phyloP scores from a whole-genome alignment of 1,139 yeast genomes.

The Taphrina flavorubra region DNA sequence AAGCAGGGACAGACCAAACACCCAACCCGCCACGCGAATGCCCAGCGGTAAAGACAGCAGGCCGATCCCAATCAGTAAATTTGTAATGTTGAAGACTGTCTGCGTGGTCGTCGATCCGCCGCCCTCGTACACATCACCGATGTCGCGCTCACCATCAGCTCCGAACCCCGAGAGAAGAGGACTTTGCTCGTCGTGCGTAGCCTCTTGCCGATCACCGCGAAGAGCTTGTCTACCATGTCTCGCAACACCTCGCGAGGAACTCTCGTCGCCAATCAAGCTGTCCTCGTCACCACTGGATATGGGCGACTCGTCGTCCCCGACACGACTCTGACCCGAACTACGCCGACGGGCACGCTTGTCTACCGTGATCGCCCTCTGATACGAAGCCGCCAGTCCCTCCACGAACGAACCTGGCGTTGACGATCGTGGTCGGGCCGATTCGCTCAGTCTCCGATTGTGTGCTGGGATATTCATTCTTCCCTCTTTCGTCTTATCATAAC shows the following conservation, averaged over 20 bases:
- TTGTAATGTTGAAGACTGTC: conserved; percentile 84
- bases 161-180: neutral
- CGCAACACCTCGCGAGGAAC: too few relatives aligned
- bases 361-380: conserved; percentile 26
- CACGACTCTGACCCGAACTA: neutral
- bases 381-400: conserved; percentile 36
- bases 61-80: conserved; percentile 85
- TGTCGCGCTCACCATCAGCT: neutral
- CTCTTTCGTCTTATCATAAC: neutral
- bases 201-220: too few relatives aligned
- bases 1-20: conserved; percentile 59
- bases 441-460: neutral
- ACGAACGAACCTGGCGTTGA: conserved; percentile 21
- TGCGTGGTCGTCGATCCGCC: conserved; percentile 61
- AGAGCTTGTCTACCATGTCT: too few relatives aligned
- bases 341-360: conserved; percentile 12
- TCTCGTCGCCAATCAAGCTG: neutral
- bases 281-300: neutral
- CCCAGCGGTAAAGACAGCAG: conserved; percentile 84
- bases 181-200: neutral
- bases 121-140: neutral
- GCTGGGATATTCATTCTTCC: conserved; percentile 10
- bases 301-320: neutral
- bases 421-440: neutral
- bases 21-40: conserved; percentile 78